Percentiles rank a stretch among this genome's conserved stretches.
Evolutionary conservation across 192 early-diverging fungal genomes (phyloP).

Genomic region (Dissophora ornata): DNA sequence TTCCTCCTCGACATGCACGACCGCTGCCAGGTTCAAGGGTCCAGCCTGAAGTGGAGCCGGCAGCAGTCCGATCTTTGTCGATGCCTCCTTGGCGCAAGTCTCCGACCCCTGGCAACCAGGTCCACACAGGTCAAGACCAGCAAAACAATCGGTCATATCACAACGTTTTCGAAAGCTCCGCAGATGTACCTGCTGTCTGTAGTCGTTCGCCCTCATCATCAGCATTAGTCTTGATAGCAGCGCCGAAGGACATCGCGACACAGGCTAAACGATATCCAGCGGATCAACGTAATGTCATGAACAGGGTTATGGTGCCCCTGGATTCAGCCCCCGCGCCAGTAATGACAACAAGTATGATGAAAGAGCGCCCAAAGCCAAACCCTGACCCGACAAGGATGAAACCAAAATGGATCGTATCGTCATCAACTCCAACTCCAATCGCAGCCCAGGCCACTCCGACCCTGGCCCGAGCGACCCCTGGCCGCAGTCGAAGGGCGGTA

Average conservation of each 20-base stretch:
- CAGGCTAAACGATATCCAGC: too few species aligned
- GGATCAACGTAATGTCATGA: too few species aligned
- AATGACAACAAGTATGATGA: too few species aligned
- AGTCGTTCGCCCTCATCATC: not conserved
- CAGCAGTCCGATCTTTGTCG: conserved; percentile 17
- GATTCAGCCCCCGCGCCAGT: too few species aligned
- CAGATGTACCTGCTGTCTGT: not conserved
- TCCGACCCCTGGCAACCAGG: not conserved
- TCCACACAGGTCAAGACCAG: conserved; percentile 1
- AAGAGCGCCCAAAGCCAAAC: too few species aligned
- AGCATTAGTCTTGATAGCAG: not conserved
- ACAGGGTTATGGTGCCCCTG: too few species aligned
- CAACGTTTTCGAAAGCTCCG: not conserved
- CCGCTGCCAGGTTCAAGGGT: not conserved
- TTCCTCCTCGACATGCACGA: conserved; percentile 3
- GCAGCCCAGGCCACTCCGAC: not conserved
- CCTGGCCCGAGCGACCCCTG: not conserved
- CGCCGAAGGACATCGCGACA: too few species aligned
- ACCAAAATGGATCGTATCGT: not conserved
- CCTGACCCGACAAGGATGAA: not conserved
- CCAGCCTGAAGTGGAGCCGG: not conserved
- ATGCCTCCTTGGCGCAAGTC: conserved; percentile 38
- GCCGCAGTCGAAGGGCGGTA: not conserved
- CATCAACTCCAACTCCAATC: not conserved
- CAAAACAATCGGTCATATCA: not conserved